Base-by-base conservation (phyloP, 352 stramenopile genomes). In the Vaucheria bursata region DNA sequence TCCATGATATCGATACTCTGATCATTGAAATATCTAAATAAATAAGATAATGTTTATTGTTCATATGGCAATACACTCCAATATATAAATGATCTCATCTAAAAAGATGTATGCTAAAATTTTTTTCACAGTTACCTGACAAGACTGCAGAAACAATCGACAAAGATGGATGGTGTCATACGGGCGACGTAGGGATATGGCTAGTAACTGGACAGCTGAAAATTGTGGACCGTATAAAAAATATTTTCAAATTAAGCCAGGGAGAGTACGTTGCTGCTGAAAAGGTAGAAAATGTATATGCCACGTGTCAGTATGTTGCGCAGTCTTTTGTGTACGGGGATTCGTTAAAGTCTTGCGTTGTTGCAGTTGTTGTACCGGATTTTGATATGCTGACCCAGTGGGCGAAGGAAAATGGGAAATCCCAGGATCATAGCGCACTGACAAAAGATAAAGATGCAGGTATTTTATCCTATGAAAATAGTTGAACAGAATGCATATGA, bases 271-370 rank as follows among this genome's bases (percentile, higher is more conserved):
- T 98, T 4, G 92, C 94, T 0, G 86, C 94, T 1, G 94, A 98
- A 85, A 97, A 97, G 87, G 91, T 98, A 77, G 94, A 98, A 81
- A 92, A 93, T 79, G 87, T 93, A 6, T 97, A 96, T 79, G 84
- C 87, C 37, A 96, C 96, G 83, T 91, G 85, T 75, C 86, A 87
- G 33, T 95, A 95, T 85, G 91, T 98, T 32, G 90, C 87, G 0
- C 93, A 97, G 84, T 87, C 91, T 37, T 98, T 97, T 81, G 91
- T 98, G 25, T 92, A 97, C 83, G 94, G 94, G 0, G 94, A 98
- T 85, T 97, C 92, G 32, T 88, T 95, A n/a, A 88, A 97, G 86
- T 18, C 5, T 8, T 69, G 59, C 59, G 4, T 69, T 34, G 59
- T 69, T 18, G 59, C 59, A 18, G 34, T 69, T 29, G 18, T 69